Base-by-base conservation (phyloP, 768 basidiomycete species). In the Leccinum olivaceopallidum region DNA sequence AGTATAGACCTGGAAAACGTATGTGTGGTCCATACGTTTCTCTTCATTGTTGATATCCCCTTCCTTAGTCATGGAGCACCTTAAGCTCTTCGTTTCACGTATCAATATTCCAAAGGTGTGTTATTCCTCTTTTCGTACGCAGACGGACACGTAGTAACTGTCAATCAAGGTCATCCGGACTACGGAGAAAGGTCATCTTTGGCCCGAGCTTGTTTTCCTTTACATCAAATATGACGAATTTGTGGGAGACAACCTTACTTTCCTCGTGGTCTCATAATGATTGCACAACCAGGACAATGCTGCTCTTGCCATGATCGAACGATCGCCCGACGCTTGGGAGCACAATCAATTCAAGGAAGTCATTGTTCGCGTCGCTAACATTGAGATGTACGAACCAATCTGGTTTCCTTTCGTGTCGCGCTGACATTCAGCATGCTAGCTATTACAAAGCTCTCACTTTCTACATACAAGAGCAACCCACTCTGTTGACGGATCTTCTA, bases 311-410 rank as follows among this genome's bases (percentile, higher is more conserved):
- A 99, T 98, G 95, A 98, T 98, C 73, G 97, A 99, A 74, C 89
- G 95, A 20, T 92, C 97, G 2, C 85, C 93, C n/a, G 94, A 97
- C 75, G 94, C 95, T 53, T 99, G 95, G 95, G 97, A 99, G 59
- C 97, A 99, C 79, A 95, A 94, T 69, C 96, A 98, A 75, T 99
- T 99, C 88, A 98, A 98, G 83, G 97, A 98, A 67, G 89, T 97
- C 59, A 84, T 97, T 58, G 92, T 98, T 70, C 92, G 95, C 61
- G 95, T 91, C 22, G 96, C 97, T 53, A 99, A 99, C 70, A 85
- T 98, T 63, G 97, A 99, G 78, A 98, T 99, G 92, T 92, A 74
- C 61, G 86, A 66, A 26, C 2, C 55, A 55, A 5, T 39, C 44
- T 13, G 39, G 6, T 14, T 54, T 49, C 10, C 24, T 39, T 24